Evolutionary conservation across 495 filamentous ascomycete species (phyloP).

Genomic region (Hypoxylon perforatum): DNA sequence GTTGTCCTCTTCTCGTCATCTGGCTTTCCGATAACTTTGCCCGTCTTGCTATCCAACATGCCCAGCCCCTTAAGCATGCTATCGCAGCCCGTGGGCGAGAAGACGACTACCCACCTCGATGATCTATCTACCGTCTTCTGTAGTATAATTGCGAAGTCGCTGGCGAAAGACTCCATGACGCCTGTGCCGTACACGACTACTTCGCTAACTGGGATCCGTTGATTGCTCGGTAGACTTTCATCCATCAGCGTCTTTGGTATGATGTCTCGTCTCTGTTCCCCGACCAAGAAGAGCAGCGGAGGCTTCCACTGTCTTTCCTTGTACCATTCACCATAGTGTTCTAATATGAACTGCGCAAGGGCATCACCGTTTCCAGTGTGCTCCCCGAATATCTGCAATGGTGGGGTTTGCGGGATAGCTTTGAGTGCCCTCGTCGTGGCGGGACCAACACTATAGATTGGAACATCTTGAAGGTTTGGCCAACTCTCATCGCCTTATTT

Average conservation of each 20-base stretch:
- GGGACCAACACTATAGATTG: constrained; percentile 91
- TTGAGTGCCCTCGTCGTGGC: constrained; percentile 82
- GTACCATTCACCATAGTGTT: constrained; percentile 69
- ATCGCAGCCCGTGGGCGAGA: constrained; percentile 89
- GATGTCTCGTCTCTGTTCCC: constrained; percentile 85
- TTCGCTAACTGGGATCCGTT: constrained; percentile 75
- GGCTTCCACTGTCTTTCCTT: constrained; percentile 58
- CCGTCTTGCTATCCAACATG: constrained; percentile 61
- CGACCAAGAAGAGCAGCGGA: constrained; percentile 84
- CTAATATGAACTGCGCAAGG: constrained; percentile 78
- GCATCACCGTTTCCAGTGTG: constrained; percentile 85
- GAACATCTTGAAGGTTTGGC: constrained; percentile 64
- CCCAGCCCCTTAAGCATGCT: constrained; percentile 78
- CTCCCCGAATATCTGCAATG: constrained; percentile 73
- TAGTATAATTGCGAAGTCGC: constrained; percentile 66
- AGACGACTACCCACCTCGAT: constrained; percentile 86
- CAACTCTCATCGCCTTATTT: constrained; percentile 46
- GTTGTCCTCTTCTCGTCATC: constrained; percentile 50
- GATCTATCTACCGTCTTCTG: constrained; percentile 50
- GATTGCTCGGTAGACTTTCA: constrained; percentile 48
- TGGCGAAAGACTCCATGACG: constrained; percentile 77
- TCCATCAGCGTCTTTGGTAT: constrained; percentile 83
- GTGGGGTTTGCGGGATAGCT: constrained; percentile 61
- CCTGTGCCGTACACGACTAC: constrained; percentile 86
- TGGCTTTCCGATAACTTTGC: constrained; percentile 50